These are phyloP conservation scores for Lenwebbia sp. DNA, from an alignment of 345 rosid species.

Conservation along the genomic window DNA sequence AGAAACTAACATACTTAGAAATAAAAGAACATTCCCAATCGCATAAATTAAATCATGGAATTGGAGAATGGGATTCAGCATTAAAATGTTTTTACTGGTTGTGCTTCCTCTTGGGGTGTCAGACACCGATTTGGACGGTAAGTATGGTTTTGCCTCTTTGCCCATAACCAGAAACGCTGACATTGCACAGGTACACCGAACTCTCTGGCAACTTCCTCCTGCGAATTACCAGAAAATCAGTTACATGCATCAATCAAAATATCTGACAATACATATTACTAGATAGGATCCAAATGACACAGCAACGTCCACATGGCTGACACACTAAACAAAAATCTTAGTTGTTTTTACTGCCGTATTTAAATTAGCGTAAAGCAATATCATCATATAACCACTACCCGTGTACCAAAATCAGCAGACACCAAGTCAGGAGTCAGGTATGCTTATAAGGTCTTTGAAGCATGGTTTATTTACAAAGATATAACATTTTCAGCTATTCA, in stretches of 20 bases:
- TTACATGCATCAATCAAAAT: too few relatives aligned
- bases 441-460: too few relatives aligned
- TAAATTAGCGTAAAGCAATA: neutral
- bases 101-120: constrained; percentile 30
- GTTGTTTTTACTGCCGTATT: neutral
- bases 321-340: neutral
- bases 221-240: constrained; percentile 2
- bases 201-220: constrained; percentile 39
- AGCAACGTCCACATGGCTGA: neutral
- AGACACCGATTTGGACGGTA: constrained; percentile 34
- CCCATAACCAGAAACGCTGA: constrained; percentile 41
- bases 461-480: too few relatives aligned
- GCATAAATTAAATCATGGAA: neutral
- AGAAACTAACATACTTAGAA: neutral
- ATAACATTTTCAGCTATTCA: too few relatives aligned
- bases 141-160: constrained; percentile 29
- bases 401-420: too few relatives aligned
- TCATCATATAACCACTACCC: neutral
- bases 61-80: neutral
- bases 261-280: neutral
- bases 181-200: constrained; percentile 30
- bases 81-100: constrained; percentile 14
- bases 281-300: neutral
- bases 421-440: too few relatives aligned
- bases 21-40: too few relatives aligned